Evolutionary conservation across 139 green algal genomes (phyloP).

Genomic region (Tetraselmis striata): DNA sequence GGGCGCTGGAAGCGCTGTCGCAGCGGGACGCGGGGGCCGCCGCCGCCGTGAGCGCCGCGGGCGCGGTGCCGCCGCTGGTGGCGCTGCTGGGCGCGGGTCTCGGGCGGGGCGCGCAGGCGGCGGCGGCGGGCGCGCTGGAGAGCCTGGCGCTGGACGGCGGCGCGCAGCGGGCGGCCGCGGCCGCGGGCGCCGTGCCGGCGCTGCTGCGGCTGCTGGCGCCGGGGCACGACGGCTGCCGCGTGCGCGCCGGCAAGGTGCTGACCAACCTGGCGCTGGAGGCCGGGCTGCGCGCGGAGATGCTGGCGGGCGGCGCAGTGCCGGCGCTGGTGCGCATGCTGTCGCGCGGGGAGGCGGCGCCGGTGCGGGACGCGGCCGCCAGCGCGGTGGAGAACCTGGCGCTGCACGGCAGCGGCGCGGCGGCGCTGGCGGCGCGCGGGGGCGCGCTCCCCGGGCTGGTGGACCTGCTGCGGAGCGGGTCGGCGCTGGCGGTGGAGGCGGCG

Average conservation of each 20-base stretch:
- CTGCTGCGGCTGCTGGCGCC: not conserved
- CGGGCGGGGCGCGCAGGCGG: not conserved
- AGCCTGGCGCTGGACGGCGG: not conserved
- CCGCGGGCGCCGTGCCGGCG: not conserved
- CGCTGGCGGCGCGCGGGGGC: not conserved
- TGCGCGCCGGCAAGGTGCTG: not conserved
- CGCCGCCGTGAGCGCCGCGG: not conserved
- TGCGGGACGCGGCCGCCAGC: not conserved
- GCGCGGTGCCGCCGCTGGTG: not conserved
- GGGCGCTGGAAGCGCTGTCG: not conserved
- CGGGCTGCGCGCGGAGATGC: not conserved
- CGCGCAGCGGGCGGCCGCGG: too few species aligned
- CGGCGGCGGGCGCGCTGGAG: not conserved
- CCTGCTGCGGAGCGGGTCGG: not conserved
- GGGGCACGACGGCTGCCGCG: not conserved
- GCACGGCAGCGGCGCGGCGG: not conserved
- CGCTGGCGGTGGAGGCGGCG: not conserved
- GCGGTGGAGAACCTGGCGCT: not conserved
- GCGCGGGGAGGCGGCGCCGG: not conserved
- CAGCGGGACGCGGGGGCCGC: not conserved
- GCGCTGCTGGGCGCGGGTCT: not conserved
- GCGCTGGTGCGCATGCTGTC: not conserved
- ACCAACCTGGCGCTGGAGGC: not conserved
- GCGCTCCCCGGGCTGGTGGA: not conserved
- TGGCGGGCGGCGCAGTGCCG: not conserved